Base-by-base conservation (phyloP, 2,329 filamentous ascomycete genomes). In the Periglandula ipomoeae region DNA sequence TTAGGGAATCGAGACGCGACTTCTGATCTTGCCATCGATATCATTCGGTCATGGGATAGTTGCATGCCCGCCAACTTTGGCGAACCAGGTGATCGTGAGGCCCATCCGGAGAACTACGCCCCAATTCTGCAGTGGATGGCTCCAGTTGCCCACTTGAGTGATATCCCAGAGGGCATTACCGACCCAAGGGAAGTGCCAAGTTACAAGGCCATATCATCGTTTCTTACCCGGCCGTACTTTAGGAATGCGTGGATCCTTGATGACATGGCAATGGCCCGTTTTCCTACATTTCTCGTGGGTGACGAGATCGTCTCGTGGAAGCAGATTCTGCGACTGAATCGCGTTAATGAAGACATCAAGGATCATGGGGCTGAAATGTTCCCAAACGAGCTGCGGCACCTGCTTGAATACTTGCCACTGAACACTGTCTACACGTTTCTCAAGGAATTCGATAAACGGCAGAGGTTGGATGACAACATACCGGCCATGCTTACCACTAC, bases 221-320 rank as follows among this genome's bases (percentile, higher is more conserved):
- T 67, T 38, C 52, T 65, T 35, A 54, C 49, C 27, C 57, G 65
- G 4, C 56, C 59, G 2, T 65, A 63, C 46, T 67, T 67, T 46
- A 59, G 63, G 26, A 62, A 65, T 6, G 60, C 58, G 2, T 67
- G 65, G 65, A 66, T 67, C 41, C 54, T 67, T 2, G 65, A 65
- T 41, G 65, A 67, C 51, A 58, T 68, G 34, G 55, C 63, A 32
- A 55, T 64, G 52, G 61, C 62, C 1, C 56, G 62, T 2, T 63
- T 66, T 30, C 58, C 58, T 15, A 50, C 56, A 2, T 61, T 61
- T 32, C 53, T 69, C 4, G 56, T 67, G 23, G 65, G 64, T 26
- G 63, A 67, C 46, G 56, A 58, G 37, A 64, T 67, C 10, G 58
- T 68, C 6, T 60, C 65, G 1, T 67, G 65, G 65, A 63, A 57